Base-by-base conservation (phyloP, 1,139 yeast genomes). In the Sugiyamaella pinicola region DNA sequence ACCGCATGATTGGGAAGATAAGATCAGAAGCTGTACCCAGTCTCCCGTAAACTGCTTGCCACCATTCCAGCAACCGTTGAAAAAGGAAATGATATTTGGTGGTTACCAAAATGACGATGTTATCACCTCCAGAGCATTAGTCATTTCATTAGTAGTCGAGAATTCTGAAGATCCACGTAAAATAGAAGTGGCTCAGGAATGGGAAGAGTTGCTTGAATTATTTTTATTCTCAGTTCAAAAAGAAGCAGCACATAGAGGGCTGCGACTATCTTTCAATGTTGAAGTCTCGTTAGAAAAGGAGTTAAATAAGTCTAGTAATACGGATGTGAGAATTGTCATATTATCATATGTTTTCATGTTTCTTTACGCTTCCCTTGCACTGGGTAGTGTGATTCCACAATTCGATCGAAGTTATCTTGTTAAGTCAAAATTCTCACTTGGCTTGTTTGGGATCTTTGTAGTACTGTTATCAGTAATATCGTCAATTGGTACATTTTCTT, bases 41-140 rank as follows among this genome's bases (percentile, higher is more conserved):
- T 81, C 90, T 1, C 98, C 98, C 0, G 97, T 93, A 1, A 85
- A 82, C 58, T 93, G 99, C 66, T 73, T 93, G 41, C 98, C 99
- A 0, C 72, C 84, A 0, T 93, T 91, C 70, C 96, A 89, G 64
- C 97, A 90, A 67, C 98, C 98, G 0, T 73, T 93, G 58, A 85
- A 84, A 58, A 81, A 83, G 38, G 81, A 84, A 48, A 61, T 88
- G 26, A 67, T 93, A 7, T 87, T 93, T 67, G 89, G 89, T 17
- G 83, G 82, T 1, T 71, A 69, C 56, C 53, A 57, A 18, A 74
- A 72, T 22, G 57, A 60, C 21, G 76, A 82, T 64, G 78, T 85
- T 0, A 65, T 85, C 13, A 68, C 79, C 0, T 77, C 96, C 0
- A 74, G 76, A 35, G 96, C 98, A 0, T 77, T 91, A 50, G 85